Evolutionary conservation across 352 stramenopile species (phyloP), one percentile per base, ranked within the genome.

Genomic region (Phytopythium cucurbitacearum): DNA sequence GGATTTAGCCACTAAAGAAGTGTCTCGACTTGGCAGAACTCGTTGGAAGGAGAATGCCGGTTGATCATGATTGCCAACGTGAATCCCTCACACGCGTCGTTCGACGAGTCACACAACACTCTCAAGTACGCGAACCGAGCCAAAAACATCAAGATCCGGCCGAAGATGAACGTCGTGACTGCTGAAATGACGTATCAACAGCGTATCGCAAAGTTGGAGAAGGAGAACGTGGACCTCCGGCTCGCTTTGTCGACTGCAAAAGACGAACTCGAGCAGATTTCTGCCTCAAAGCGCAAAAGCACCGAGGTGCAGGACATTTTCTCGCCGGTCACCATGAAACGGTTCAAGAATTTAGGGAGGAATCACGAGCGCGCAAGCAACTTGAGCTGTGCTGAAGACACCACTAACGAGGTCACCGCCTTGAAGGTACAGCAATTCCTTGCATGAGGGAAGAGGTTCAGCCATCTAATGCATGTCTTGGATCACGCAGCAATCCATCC

Each of bases 11-110:
- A 36, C 28, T 41, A 8, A 33, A 38, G 28, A 5, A 5, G 3
- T 43, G 4, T 15, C 10, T 38, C 16, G 40, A n/a, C 32, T 5
- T 21, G 4, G 21, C 56, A 82, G 71, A 83, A 92, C 57, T 94
- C 80, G 12, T 71, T 96, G n/a, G 85, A 87, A 49, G 89, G 89
- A 9, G 91, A 97, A 48, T 96, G 86, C 52, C 83, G 89, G 32
- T 84, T 91, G 10, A 80, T 97, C 3, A 97, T 96, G 87, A 96
- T 96, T 45, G 85, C 87, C 16, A 95, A 94, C 43, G 78, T 96
- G 37, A 91, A 83, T 47, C 75, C 76, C 36, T 82, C 87, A 1
- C 69, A 85, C 33, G 67, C 71, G 10, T 85, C 68, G 41, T 96
- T 96, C 51, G 87, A 96, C 48, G 87, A 96, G 57, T 94, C 83